A percentile compares a stretch with the other conserved stretches of the same genome.
Evolutionary conservation across 2,329 filamentous ascomycete species (phyloP).

Genomic region (Arachnopeziza araneosa): DNA sequence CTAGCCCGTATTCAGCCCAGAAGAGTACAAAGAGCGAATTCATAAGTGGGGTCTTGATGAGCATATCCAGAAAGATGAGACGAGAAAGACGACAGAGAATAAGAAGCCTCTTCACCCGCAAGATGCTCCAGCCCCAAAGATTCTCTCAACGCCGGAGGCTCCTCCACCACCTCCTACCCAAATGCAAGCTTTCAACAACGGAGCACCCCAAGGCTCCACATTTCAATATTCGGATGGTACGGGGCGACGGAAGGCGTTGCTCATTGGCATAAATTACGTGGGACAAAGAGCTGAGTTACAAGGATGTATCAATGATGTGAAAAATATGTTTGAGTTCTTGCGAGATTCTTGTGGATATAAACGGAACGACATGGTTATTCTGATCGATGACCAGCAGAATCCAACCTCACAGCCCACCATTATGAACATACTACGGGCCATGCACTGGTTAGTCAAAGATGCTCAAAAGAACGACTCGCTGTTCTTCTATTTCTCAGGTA

Average conservation of each 20-base stretch:
- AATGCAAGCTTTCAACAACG: constrained; percentile 70
- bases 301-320: constrained; percentile 95
- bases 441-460: constrained; percentile 98
- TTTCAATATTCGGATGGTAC: constrained; percentile 92
- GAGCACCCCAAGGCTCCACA: constrained; percentile 72
- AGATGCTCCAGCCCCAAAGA: too few relatives aligned
- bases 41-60: too few relatives aligned
- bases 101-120: too few relatives aligned
- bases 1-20: too few relatives aligned
- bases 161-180: constrained; percentile 58
- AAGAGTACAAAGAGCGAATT: too few relatives aligned
- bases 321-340: constrained; percentile 90
- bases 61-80: too few relatives aligned
- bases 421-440: constrained; percentile 89
- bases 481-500: constrained; percentile 84
- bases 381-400: constrained; percentile 80
- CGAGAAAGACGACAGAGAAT: too few relatives aligned
- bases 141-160: too few relatives aligned
- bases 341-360: constrained; percentile 88
- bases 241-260: constrained; percentile 77
- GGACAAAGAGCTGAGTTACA: constrained; percentile 82
- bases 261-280: constrained; percentile 97
- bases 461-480: constrained; percentile 87
- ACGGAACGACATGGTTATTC: constrained; percentile 40
- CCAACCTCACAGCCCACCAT: constrained; percentile 96